Evolutionary conservation across 371 early-diverging fungal genomes (phyloP).

Genomic region (Rhizopus sp.): DNA sequence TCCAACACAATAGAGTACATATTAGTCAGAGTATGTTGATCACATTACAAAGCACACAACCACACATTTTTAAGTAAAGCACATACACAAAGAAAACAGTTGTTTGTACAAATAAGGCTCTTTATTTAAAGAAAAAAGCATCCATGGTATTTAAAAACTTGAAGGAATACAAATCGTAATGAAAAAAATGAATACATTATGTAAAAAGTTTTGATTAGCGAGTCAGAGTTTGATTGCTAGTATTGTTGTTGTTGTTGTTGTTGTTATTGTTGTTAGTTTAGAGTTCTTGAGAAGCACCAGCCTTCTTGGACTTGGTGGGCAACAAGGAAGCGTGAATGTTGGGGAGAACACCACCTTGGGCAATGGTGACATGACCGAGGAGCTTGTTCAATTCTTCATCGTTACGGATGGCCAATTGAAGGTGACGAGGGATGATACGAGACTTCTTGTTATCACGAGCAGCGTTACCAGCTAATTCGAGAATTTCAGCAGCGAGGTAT

Average conservation of each 20-base stretch:
- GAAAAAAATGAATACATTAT: too few species aligned
- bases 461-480: slow-evolving; percentile 93
- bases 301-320: slow-evolving; percentile 69
- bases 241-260: too few species aligned
- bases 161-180: too few species aligned
- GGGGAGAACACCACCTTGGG: slow-evolving; percentile 85
- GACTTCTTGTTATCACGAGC: slow-evolving; percentile 94
- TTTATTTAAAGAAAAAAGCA: background rate
- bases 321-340: slow-evolving; percentile 74
- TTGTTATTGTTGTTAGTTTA: slow-evolving; percentile 15
- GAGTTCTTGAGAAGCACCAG: slow-evolving; percentile 47
- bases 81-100: too few species aligned
- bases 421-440: slow-evolving; percentile 87
- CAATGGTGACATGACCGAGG: slow-evolving; percentile 83
- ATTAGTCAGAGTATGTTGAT: too few species aligned
- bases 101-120: too few species aligned
- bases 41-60: too few species aligned
- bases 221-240: too few species aligned
- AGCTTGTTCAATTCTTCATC: slow-evolving; percentile 95
- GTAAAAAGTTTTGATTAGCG: too few species aligned
- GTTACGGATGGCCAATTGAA: slow-evolving; percentile 90
- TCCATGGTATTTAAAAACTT: background rate
- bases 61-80: too few species aligned
- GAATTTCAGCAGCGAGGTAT: slow-evolving; percentile 94
- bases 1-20: slow-evolving; percentile 10